Base-by-base conservation (phyloP, 225 moss, liverwort and hornwort species). In the Polytrichum commune region DNA sequence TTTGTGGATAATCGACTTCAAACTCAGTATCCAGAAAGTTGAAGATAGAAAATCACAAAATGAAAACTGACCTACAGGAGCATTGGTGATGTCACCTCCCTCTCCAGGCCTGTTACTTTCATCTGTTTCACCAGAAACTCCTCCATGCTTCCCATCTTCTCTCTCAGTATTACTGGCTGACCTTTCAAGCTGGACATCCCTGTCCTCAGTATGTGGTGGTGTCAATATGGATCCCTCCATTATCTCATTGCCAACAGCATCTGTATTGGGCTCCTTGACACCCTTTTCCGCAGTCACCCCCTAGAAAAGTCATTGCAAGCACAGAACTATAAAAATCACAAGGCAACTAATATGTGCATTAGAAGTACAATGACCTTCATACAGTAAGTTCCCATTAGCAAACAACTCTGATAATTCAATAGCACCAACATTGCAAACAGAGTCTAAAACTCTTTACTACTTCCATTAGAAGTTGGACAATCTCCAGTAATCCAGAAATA, bases 151-250 rank as follows among this genome's bases (percentile, higher is more conserved):
- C 64, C 75, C 82, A 55, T 77, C 85, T 60, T 85, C 88, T 73
- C 71, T 73, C 76, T 85, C 82, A 33, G 84, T 75, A 35, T 88
- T 88, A 73, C 88, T 84, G 69, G 84, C 88, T 65, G 88, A 84
- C 71, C 88, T 80, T 72, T 85, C 85, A 62, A 85, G 88, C 80
- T 85, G 84, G 78, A 80, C 75, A 75, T 79, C 80, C 75, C 62
- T 80, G 75, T 77, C 85, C 70, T 85, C 82, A 70, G 70, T 73
- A 74, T 57, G 74, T 76, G 64, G 65, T 71, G 75, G 75, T 72
- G 80, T 76, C 75, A 77, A 69, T 62, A 75, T 56, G 75, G 75
- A 74, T 66, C 68, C 87, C 63, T 80, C 79, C 75, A 77, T 69
- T 66, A 75, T 68, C 74, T 80, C 73, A 77, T 69, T 88, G 85